Percentiles rank a stretch among this genome's conserved stretches.
phyloP scores from a whole-genome alignment of 2,329 filamentous ascomycete species.

The Paecilomyces variotii region DNA sequence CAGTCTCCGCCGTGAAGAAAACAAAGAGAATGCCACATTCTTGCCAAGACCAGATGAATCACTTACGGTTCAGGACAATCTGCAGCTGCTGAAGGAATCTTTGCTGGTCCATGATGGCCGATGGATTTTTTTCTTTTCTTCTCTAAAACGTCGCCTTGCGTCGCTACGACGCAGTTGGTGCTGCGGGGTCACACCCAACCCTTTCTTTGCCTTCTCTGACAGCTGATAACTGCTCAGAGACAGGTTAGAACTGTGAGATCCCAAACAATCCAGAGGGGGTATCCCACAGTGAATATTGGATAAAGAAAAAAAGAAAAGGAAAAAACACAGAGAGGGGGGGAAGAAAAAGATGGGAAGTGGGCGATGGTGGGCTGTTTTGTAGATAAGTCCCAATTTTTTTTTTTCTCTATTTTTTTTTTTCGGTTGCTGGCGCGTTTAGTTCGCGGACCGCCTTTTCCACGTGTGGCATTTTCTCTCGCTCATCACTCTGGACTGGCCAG shows the following conservation, averaged over 20 bases:
- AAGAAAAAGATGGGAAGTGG: constrained; percentile 2
- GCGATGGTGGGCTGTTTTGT: constrained; percentile 3
- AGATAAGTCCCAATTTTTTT: constrained; percentile 1
- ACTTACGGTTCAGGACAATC: constrained; percentile 79
- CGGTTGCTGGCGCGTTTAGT: constrained; percentile 1
- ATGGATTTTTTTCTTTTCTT: neutral
- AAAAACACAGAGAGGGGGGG: neutral
- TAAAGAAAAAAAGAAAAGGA: constrained; percentile 1
- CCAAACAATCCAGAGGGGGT: neutral
- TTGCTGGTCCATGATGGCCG: constrained; percentile 63
- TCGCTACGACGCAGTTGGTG: neutral
- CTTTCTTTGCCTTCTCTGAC: neutral
- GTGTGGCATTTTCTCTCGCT: neutral
- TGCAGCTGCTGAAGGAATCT: constrained; percentile 80
- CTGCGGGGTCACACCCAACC: neutral
- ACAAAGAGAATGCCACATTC: constrained; percentile 4
- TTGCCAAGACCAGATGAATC: neutral
- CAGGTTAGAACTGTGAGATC: neutral
- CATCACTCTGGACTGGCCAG: neutral
- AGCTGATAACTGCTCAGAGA: neutral
- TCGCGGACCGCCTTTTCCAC: neutral
- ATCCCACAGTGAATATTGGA: neutral
- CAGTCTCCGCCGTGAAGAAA: constrained; percentile 1
- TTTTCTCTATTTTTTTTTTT: no score
- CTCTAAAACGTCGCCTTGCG: neutral